Evolutionary conservation across 179 eudicot genomes (phyloP).

Genomic region (Nepenthes alata): DNA sequence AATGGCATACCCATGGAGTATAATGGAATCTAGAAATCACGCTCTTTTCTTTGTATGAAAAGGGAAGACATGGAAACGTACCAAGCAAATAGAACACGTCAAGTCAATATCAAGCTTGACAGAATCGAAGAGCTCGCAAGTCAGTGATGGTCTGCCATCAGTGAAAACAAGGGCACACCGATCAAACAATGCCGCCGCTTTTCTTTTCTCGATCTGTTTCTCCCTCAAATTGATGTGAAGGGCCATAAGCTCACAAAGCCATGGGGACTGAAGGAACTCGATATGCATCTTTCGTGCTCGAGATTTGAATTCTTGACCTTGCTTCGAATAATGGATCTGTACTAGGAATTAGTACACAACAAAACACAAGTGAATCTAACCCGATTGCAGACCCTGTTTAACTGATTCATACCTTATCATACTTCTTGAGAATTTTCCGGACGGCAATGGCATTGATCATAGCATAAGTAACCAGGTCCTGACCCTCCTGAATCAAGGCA

Average conservation of each 20-base stretch:
- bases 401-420: slow-evolving; percentile 58
- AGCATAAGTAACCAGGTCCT: slow-evolving; percentile 74
- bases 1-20: too few species aligned
- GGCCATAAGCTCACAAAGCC: slow-evolving; percentile 96
- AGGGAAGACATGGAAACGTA: slow-evolving; percentile 14
- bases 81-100: slow-evolving; percentile 93
- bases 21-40: too few species aligned
- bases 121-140: slow-evolving; percentile 79
- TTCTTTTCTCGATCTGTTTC: slow-evolving; percentile 23
- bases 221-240: slow-evolving; percentile 72
- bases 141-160: slow-evolving; percentile 66
- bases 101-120: slow-evolving; percentile 77
- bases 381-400: too few species aligned
- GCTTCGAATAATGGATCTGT: slow-evolving; percentile 78
- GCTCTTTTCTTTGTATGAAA: too few species aligned
- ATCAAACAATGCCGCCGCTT: slow-evolving; percentile 35
- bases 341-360: neutral
- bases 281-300: slow-evolving; percentile 72
- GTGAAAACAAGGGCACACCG: slow-evolving; percentile 50
- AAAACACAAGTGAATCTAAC: neutral
- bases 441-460: slow-evolving; percentile 78
- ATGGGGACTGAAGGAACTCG: slow-evolving; percentile 92
- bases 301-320: slow-evolving; percentile 86
- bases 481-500: slow-evolving; percentile 58
- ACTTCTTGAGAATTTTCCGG: slow-evolving; percentile 83